phyloP scores from a whole-genome alignment of 2,329 filamentous ascomycete genomes.

The Calonectria pauciramosa region DNA sequence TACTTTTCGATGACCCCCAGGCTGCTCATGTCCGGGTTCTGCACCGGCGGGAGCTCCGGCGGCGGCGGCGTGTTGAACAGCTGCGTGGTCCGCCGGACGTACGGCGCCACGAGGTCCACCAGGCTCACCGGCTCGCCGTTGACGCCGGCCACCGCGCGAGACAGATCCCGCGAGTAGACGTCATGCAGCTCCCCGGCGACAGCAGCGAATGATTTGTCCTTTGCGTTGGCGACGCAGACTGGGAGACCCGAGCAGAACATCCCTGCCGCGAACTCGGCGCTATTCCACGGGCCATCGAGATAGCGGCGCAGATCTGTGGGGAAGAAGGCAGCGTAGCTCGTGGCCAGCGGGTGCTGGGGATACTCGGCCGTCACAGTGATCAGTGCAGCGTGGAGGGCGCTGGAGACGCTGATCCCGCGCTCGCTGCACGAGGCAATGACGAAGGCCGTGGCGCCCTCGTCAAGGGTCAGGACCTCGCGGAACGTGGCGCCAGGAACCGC shows the following conservation, averaged over 20 bases:
- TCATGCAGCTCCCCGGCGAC: conserved; percentile 40
- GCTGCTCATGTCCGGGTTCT: conserved; percentile 48
- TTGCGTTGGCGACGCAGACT: conserved; percentile 21
- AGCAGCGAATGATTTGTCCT: conserved; percentile 40
- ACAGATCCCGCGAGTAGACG: conserved; percentile 47
- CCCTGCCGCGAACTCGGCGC: conserved; percentile 41
- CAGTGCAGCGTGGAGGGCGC: conserved; percentile 49
- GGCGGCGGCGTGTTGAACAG: conserved; percentile 31
- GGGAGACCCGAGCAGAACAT: conserved; percentile 36
- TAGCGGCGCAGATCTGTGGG: conserved; percentile 45
- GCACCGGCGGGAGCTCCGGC: conserved; percentile 41
- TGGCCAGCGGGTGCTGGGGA: conserved; percentile 40
- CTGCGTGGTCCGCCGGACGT: conserved; percentile 31
- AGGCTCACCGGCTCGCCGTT: conserved; percentile 35
- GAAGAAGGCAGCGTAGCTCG: conserved; percentile 49
- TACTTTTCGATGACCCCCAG: conserved; percentile 43
- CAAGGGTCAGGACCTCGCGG: neutral
- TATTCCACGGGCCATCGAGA: conserved; percentile 45
- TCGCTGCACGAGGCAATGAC: neutral
- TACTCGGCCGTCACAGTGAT: conserved; percentile 44
- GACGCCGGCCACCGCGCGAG: conserved; percentile 36
- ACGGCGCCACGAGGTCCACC: conserved; percentile 31
- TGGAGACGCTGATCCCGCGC: conserved; percentile 41
- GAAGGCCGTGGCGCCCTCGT: neutral
- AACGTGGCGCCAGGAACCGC: conserved; percentile 1